Percentiles rank a stretch among this genome's conserved stretches.
phyloP scores from a whole-genome alignment of 2,329 filamentous ascomycete species.

The Orbilia blumenaviensis region DNA sequence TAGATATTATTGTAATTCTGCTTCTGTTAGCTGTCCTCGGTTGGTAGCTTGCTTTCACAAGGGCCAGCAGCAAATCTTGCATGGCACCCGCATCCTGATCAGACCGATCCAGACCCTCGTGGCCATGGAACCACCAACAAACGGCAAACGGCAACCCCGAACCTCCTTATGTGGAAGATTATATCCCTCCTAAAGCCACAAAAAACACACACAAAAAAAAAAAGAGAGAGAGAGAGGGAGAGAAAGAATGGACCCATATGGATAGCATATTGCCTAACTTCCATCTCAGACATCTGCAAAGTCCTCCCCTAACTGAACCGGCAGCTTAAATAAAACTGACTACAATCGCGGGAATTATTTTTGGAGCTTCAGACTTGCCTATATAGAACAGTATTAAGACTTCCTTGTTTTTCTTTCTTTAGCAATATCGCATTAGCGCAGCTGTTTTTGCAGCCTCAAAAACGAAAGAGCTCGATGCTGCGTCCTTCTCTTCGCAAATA shows the following conservation, averaged over 20 bases:
- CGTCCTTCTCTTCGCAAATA: constrained; percentile 12
- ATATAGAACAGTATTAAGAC: background rate
- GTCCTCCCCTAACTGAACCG: too few relatives aligned
- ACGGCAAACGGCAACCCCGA: background rate
- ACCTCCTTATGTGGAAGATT: constrained; percentile 11
- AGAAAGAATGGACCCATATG: too few relatives aligned
- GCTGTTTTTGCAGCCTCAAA: constrained; percentile 5
- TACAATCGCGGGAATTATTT: too few relatives aligned
- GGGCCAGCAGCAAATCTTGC: constrained; percentile 20
- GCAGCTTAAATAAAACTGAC: too few relatives aligned
- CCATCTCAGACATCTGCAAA: too few relatives aligned
- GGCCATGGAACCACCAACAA: constrained; percentile 21
- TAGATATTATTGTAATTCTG: background rate
- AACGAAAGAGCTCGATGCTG: constrained; percentile 32
- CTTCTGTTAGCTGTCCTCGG: background rate
- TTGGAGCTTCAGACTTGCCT: constrained; percentile 6
- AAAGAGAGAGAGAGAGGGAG: too few relatives aligned
- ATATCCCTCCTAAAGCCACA: constrained; percentile 11
- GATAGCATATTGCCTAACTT: background rate
- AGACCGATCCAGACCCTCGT: constrained; percentile 30
- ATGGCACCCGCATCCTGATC: constrained; percentile 21
- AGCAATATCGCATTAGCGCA: constrained; percentile 5
- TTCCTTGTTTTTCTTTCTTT: constrained; percentile 1
- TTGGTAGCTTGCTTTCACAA: constrained; percentile 10
- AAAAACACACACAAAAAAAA: background rate